Percentiles rank a stretch among this genome's conserved stretches.
These are phyloP conservation scores for Cicer yamashitae DNA, from an alignment of 306 rosid genomes.

Conservation along the genomic window DNA sequence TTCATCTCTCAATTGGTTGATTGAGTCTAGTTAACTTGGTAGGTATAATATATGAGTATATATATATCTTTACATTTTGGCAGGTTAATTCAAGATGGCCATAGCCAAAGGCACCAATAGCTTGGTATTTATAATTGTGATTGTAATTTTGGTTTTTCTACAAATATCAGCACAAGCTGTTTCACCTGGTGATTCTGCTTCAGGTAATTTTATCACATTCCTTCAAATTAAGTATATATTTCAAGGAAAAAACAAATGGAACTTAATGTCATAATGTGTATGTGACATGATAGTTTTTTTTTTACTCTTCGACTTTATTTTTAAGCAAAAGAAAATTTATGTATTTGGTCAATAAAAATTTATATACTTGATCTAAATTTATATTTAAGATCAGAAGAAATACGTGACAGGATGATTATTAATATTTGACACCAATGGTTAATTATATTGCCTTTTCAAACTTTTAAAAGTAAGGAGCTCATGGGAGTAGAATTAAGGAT, in stretches of 20 bases:
- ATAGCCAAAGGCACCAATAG: constrained; percentile 14
- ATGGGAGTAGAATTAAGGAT: too few relatives aligned
- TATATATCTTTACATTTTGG: constrained; percentile 13
- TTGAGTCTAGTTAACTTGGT: constrained; percentile 14
- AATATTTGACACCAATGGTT: constrained; percentile 18
- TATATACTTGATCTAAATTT: too few relatives aligned
- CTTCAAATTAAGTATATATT: neutral
- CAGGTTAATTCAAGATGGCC: constrained; percentile 55
- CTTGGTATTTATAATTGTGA: constrained; percentile 28
- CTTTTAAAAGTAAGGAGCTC: too few relatives aligned
- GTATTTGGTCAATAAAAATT: too few relatives aligned
- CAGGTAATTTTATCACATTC: constrained; percentile 46
- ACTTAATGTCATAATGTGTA: neutral
- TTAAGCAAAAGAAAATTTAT: too few relatives aligned
- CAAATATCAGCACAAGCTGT: constrained; percentile 50
- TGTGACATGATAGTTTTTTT: neutral
- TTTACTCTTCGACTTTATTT: too few relatives aligned
- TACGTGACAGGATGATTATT: constrained; percentile 12
- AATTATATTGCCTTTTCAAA: neutral
- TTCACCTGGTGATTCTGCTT: constrained; percentile 41
- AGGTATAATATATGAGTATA: constrained; percentile 12
- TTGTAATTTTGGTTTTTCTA: constrained; percentile 48
- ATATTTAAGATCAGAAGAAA: too few relatives aligned
- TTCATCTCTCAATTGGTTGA: neutral
- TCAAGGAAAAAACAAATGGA: too few relatives aligned